Base-by-base conservation (phyloP, 179 eudicot genomes). In the Actinidia chinensis region DNA sequence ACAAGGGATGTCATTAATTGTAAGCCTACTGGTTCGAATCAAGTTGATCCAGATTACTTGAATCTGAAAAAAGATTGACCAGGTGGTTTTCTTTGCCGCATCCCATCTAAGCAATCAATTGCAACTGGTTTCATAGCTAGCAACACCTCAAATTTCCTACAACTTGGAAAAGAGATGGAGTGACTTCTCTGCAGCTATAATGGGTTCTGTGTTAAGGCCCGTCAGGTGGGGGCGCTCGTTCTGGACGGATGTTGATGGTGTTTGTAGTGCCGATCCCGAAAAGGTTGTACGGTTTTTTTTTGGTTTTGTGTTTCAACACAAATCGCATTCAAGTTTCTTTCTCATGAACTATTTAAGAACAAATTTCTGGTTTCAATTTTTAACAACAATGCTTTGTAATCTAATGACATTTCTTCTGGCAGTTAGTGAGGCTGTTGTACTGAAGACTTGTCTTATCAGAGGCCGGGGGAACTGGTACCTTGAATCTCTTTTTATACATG, bases 241-340 rank as follows among this genome's bases (percentile, higher is more conserved):
- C 66, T 96, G 99, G 99, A 96, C 99, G 17, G 99, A 96, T 82
- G 99, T 96, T 71, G 91, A 96, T 84, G 99, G 99, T 76, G 97
- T 96, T 5, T 96, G 89, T 78, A 96, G 98, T 86, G 99, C 99
- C 59, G 99, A 96, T 77, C 99, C 99, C 54, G 99, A 82, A 96
- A 96, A 96, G 99, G 99, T 96, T 71, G 83, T 80, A 64, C 47
- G 14, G 76, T 46, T 9, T 25, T n/a, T n/a, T n/a, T 12, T 4
- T 61, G 25, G 8, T 52, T 72, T 46, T 64, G 73, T 46, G 20
- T 43, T 52, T 42, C 23, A n/a, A n/a, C n/a, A n/a, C n/a, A n/a
- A 44, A 25, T 17, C 59, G 25, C 9, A 5, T 18, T 15, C 11
- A 15, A 25, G 40, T 22, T 63, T 17, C 60, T 56, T 71, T 78